Evolutionary conservation across 345 rosid genomes (phyloP), one percentile per base, ranked within the genome.

Genomic region (Eucalyptus regnans): DNA sequence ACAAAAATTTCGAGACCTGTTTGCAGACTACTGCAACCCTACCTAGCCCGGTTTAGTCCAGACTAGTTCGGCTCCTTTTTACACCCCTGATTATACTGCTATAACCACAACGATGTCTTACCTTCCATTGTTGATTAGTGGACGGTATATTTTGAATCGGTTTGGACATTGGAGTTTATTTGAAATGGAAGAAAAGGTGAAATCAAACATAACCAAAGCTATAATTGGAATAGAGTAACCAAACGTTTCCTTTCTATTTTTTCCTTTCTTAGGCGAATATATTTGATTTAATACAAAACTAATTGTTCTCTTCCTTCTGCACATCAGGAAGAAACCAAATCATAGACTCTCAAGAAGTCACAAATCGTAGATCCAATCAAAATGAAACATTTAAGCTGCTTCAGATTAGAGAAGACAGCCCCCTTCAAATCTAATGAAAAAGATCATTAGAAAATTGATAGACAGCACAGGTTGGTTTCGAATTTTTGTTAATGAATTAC

Each of bases 11-110:
- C 18, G 2, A 31, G 41, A 66, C 41, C 76, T 0, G 1, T 64
- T 16, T n/a, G 17, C 17, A 2, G 0, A 64, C 9, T 8, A n/a
- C 0, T 7, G 20, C 0, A 0, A 31, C 33, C 79, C 0, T n/a
- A 31, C 79, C 0, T 31, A 0, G 1, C 79, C 22, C 0, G 5
- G 5, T 66, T 66, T 0, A 62, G 15, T 62, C 31, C 16, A 62
- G 7, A 62, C 9, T 29, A 62, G 17, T 1, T 0, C 0, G 62
- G 58, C 58, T 0, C 25, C 3, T 52, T 52, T 52, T 56, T 9
- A 56, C 62, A 23, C 6, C 62, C 62, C 62, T 56, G 23, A 56
- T 56, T 23, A 1, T 22, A 56, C 3, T 0, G 29, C 6, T 25
- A 0, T 9, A 56, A 56, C 29, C 29, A 25, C 62, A 23, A 23